Percentiles rank a stretch among this genome's conserved stretches.
phyloP scores from a whole-genome alignment of 2,329 filamentous ascomycete species.

The Fusarium fracticaudum region DNA sequence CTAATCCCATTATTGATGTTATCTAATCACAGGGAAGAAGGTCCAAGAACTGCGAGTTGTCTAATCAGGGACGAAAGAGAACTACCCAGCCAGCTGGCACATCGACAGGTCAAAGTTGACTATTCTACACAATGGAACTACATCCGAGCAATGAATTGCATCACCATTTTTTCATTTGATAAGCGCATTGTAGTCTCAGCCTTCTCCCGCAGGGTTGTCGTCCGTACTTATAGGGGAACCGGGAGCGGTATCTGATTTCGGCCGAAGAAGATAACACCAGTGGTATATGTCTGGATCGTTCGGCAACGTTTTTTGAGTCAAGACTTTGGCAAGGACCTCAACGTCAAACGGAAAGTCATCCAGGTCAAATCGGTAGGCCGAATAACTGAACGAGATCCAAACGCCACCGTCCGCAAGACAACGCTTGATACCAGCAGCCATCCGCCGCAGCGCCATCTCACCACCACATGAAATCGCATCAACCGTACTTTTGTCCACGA shows the following conservation, averaged over 20 bases:
- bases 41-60: background rate
- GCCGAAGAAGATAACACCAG: constrained; percentile 56
- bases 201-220: constrained; percentile 10
- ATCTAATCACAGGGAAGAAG: background rate
- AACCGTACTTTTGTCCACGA: constrained; percentile 61
- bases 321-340: constrained; percentile 54
- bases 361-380: constrained; percentile 52
- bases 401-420: constrained; percentile 50
- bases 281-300: constrained; percentile 59
- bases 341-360: constrained; percentile 53
- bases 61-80: background rate
- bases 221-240: constrained; percentile 2
- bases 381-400: constrained; percentile 62
- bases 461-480: constrained; percentile 61
- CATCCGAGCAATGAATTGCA: background rate
- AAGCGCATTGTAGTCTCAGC: background rate
- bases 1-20: background rate
- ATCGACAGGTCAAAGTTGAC: background rate
- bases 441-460: constrained; percentile 48
- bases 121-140: background rate
- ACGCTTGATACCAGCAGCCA: constrained; percentile 50
- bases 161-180: background rate
- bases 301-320: constrained; percentile 51
- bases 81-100: background rate
- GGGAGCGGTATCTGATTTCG: constrained; percentile 31